Base-by-base conservation (phyloP, 805 yeast genomes). In the Lipomyces orientalis region DNA sequence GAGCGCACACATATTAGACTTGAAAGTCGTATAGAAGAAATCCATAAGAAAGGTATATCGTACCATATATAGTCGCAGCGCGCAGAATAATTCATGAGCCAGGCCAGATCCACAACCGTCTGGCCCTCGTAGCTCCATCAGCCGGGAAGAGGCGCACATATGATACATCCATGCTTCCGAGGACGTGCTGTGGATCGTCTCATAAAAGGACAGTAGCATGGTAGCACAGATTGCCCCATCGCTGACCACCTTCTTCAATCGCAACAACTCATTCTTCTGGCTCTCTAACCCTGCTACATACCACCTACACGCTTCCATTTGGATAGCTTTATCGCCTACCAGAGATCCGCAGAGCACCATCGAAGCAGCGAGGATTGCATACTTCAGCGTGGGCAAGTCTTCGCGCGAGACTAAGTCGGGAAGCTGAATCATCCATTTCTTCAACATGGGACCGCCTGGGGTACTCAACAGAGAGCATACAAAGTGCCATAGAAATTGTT, bases 81-180 rank as follows among this genome's bases (percentile, higher is more conserved):
- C 55, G 31, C 55, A 22, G 55, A 51, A 51, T 12, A 51, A 51
- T 51, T 51, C 55, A 51, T 51, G 55, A 51, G 55, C 55, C 29
- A 51, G 55, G 31, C 55, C 55, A 22, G 55, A 19, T 29, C 55
- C 31, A 6, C 31, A 51, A 25, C 29, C 55, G 19, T 51, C 55
- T 51, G 55, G 55, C 55, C 55, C 55, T 19, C 55, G 31, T 22
- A 51, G 31, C 31, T 51, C 55, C 31, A 51, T 31, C 55, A 51
- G 31, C 55, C 31, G 19, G 55, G 55, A 51, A 16, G 55, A 51
- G 31, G 55, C 55, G 29, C 55, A 19, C 55, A 51, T 51, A 51
- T 51, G 55, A 51, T 51, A 51, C 55, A 22, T 51, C 55, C 55
- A 51, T 51, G 55, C 55, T 51, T 51, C 55, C 31, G 55, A 51